Percentiles rank a stretch among this genome's conserved stretches.
Evolutionary conservation across 1,284 basidiomycete species (phyloP).

Genomic region (Cryptococcus sp.): DNA sequence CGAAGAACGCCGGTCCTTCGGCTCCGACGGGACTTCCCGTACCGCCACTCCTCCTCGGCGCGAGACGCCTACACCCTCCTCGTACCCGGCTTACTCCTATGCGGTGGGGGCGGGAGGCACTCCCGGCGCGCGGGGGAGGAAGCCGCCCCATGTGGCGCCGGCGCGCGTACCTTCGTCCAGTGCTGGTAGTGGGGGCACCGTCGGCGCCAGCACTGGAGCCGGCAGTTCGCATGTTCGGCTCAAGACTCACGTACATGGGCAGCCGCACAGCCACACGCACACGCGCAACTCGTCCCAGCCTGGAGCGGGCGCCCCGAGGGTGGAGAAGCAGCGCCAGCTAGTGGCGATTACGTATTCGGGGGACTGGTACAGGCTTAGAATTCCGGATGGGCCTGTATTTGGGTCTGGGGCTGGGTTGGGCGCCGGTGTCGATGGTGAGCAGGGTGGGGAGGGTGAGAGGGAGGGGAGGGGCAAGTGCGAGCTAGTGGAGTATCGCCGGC

Average conservation of each 20-base stretch:
- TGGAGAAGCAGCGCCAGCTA: conserved; percentile 64
- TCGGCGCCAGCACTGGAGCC: background rate
- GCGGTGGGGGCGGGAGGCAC: too few relatives aligned
- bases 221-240: background rate
- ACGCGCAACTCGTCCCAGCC: background rate
- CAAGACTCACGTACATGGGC: background rate
- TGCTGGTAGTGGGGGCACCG: too few relatives aligned
- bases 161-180: too few relatives aligned
- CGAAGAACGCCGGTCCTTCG: conserved; percentile 25
- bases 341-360: conserved; percentile 81
- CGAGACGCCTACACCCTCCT: conserved; percentile 14
- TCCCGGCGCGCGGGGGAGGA: background rate
- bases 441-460: conserved; percentile 5
- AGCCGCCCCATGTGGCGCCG: background rate
- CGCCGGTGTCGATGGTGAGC: conserved; percentile 3
- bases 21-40: conserved; percentile 21
- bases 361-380: conserved; percentile 84
- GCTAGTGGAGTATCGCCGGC: conserved; percentile 44
- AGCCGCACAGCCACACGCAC: background rate
- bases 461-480: conserved; percentile 29
- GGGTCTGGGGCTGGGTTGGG: background rate
- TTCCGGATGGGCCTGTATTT: conserved; percentile 54
- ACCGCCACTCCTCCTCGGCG: conserved; percentile 11
- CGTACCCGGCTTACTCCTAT: too few relatives aligned
- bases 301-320: background rate